phyloP scores from a whole-genome alignment of 371 early-diverging fungal genomes.

The Capniomyces stellatus region DNA sequence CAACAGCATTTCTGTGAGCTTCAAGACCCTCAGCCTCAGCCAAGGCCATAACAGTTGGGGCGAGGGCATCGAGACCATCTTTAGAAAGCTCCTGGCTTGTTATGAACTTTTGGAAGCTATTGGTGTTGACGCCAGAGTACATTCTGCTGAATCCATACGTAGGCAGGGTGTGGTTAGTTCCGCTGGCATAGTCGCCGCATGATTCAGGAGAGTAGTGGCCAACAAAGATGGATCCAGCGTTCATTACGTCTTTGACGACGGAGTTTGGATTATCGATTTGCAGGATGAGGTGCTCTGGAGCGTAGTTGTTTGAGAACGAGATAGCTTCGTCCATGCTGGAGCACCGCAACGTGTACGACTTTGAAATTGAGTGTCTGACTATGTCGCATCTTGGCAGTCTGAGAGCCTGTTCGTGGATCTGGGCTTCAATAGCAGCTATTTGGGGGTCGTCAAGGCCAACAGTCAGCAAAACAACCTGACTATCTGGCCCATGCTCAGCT shows the following conservation, averaged over 20 bases:
- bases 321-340: constrained; percentile 58
- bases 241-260: constrained; percentile 41
- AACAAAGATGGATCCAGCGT: constrained; percentile 94
- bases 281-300: constrained; percentile 93
- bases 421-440: constrained; percentile 49
- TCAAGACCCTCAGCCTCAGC: constrained; percentile 90
- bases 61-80: constrained; percentile 70
- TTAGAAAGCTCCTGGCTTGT: constrained; percentile 79
- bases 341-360: constrained; percentile 54
- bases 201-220: constrained; percentile 91
- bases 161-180: constrained; percentile 97
- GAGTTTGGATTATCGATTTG: constrained; percentile 58
- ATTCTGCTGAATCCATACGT: constrained; percentile 94
- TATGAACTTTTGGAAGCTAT: constrained; percentile 87
- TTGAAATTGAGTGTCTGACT: constrained; percentile 68
- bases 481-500: constrained; percentile 93
- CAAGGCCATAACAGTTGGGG: constrained; percentile 74
- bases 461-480: constrained; percentile 86
- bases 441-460: constrained; percentile 45
- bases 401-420: constrained; percentile 64
- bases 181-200: constrained; percentile 96
- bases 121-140: constrained; percentile 93
- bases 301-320: constrained; percentile 81
- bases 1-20: constrained; percentile 92
- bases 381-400: constrained; percentile 77